Conservation (phyloP, 108 stramenopile species). For the Stephanodiscus triporus region DNA sequence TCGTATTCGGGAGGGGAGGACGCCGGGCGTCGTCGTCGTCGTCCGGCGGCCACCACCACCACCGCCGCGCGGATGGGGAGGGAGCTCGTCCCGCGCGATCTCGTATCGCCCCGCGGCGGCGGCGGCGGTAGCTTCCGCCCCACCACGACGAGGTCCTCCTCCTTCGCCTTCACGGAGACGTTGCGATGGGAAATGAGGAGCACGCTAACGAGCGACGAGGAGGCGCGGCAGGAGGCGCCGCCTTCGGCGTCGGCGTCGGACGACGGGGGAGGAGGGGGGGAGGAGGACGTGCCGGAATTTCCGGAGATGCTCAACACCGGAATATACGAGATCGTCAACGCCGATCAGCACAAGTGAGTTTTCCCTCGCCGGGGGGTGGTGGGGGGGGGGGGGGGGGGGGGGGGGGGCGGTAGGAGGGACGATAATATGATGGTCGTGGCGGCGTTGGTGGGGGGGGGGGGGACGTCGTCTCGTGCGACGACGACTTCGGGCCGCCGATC, state of each 20-base stretch:
- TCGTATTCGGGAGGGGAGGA: no score
- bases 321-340: slow-evolving; percentile 44
- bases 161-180: background rate
- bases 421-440: no score
- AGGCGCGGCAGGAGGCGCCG: background rate
- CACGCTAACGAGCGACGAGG: slow-evolving; percentile 37
- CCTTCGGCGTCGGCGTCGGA: background rate
- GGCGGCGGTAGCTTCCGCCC: no score
- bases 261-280: background rate
- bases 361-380: background rate
- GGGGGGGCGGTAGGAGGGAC: background rate
- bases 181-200: slow-evolving; percentile 8
- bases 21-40: no score
- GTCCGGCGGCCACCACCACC: no score
- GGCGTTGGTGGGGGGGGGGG: no score
- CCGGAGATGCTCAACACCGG: slow-evolving; percentile 31
- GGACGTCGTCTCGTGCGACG: no score
- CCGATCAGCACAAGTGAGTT: slow-evolving; percentile 51
- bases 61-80: no score
- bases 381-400: background rate
- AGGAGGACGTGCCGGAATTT: slow-evolving; percentile 32
- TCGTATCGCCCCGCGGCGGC: no score
- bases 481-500: no score
- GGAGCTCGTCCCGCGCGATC: no score
- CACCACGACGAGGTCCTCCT: no score